Conservation (phyloP, 441 rosid species). For the Corymbia citriodora region DNA sequence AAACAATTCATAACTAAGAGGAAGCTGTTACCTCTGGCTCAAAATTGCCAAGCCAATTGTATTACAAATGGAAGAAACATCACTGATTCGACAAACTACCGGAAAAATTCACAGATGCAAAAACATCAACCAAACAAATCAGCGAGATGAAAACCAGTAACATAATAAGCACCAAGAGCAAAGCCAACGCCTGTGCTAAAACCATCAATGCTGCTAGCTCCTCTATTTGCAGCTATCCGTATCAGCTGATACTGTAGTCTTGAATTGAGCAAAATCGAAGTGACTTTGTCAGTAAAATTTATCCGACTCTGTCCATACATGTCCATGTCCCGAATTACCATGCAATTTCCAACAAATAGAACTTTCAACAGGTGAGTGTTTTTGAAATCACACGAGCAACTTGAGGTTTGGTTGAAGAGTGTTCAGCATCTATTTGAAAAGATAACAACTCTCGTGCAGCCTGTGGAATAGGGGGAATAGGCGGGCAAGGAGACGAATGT, state of each 20-base stretch:
- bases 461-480: conserved; percentile 34
- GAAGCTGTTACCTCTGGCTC: conserved; percentile 52
- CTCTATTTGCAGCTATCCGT: conserved; percentile 86
- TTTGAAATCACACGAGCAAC: conserved; percentile 64
- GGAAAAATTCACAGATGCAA: conserved; percentile 13
- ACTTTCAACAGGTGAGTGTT: conserved; percentile 61
- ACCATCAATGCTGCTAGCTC: conserved; percentile 99
- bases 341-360: conserved; percentile 92
- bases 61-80: conserved; percentile 95
- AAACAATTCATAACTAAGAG: not conserved
- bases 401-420: conserved; percentile 73
- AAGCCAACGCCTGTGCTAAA: conserved; percentile 91
- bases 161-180: conserved; percentile 32
- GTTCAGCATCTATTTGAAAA: conserved; percentile 55
- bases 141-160: not conserved
- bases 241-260: conserved; percentile 53
- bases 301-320: conserved; percentile 69
- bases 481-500: not conserved
- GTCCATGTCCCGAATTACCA: conserved; percentile 92
- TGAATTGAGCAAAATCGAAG: too few relatives aligned
- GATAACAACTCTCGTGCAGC: conserved; percentile 65
- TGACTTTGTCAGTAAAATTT: conserved; percentile 17
- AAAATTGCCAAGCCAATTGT: conserved; percentile 89
- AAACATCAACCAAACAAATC: not conserved
- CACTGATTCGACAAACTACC: conserved; percentile 86